Evolutionary conservation across 139 green algal genomes (phyloP).

Genomic region (Chlamydomonas urium): DNA sequence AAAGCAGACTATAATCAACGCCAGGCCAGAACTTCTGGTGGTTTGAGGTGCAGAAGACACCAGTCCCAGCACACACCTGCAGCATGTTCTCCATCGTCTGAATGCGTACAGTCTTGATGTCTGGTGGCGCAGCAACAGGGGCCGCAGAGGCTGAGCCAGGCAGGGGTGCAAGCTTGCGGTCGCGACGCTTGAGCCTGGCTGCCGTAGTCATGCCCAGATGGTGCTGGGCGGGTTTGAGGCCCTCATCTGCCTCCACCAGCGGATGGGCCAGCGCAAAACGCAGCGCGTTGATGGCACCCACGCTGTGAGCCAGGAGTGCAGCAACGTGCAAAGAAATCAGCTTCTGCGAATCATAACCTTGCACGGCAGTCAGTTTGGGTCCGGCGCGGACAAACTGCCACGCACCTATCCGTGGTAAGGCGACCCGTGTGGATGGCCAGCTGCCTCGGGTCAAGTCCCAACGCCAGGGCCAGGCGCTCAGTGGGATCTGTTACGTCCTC

Average conservation of each 20-base stretch:
- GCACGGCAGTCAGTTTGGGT: no score
- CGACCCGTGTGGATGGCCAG: constrained; percentile 43
- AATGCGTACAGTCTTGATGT: constrained; percentile 3
- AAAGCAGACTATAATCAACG: no score
- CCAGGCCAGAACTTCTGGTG: no score
- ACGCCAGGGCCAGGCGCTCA: constrained; percentile 40
- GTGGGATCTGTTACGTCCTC: constrained; percentile 48
- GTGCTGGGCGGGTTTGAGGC: neutral
- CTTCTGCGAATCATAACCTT: neutral
- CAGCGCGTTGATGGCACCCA: constrained; percentile 33
- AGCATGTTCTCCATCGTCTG: constrained; percentile 13
- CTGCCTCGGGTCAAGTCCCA: constrained; percentile 36
- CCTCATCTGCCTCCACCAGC: constrained; percentile 25
- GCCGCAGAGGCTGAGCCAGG: neutral
- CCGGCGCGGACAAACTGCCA: no score
- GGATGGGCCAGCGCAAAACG: constrained; percentile 45
- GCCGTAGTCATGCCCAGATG: constrained; percentile 30
- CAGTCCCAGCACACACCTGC: neutral
- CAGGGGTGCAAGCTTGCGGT: constrained; percentile 5
- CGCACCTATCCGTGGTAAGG: constrained; percentile 25
- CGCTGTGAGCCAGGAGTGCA: constrained; percentile 5
- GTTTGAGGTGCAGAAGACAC: no score
- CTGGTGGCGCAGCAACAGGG: neutral
- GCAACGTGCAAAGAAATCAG: neutral
- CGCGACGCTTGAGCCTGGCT: constrained; percentile 26